These are phyloP conservation scores for Rhodotorula sp. DNA, from an alignment of 1,284 basidiomycete genomes.

Conservation along the genomic window DNA sequence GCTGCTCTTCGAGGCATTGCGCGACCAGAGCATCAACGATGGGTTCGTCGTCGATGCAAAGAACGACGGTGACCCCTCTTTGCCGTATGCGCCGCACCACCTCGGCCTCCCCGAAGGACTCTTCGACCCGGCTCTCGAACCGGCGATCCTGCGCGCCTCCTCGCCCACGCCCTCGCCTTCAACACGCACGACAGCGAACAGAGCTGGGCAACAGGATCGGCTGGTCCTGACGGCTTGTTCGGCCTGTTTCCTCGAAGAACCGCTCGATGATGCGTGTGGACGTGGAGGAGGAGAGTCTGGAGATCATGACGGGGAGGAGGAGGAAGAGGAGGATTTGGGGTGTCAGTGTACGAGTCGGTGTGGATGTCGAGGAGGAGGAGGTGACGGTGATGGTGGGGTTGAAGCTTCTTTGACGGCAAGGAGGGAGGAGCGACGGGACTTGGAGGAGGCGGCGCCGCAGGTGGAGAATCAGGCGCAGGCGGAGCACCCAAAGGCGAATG, in stretches of 20 bases:
- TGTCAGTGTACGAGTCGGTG: conserved; percentile 9
- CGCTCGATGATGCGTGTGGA: conserved; percentile 6
- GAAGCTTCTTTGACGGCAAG: background rate
- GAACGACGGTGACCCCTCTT: background rate
- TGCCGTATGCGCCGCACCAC: too few relatives aligned
- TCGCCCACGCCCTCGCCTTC: background rate
- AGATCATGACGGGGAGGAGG: background rate
- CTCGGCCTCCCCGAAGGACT: background rate
- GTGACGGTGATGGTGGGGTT: background rate
- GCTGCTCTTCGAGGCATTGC: too few relatives aligned
- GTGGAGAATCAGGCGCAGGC: too few relatives aligned
- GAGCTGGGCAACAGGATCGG: background rate
- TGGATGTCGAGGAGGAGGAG: background rate
- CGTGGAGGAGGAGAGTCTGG: background rate
- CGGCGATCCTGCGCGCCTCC: background rate
- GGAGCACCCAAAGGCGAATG: background rate
- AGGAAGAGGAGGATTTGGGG: conserved; percentile 1
- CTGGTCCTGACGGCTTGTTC: conserved; percentile 1
- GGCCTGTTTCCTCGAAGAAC: background rate
- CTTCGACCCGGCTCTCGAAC: background rate
- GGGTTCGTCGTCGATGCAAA: background rate
- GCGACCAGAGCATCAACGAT: too few relatives aligned
- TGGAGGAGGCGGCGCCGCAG: too few relatives aligned
- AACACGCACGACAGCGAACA: background rate
- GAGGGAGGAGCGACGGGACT: background rate